phyloP scores from a whole-genome alignment of 192 early-diverging fungal species.

The Phlyctochytrium arcticum region DNA sequence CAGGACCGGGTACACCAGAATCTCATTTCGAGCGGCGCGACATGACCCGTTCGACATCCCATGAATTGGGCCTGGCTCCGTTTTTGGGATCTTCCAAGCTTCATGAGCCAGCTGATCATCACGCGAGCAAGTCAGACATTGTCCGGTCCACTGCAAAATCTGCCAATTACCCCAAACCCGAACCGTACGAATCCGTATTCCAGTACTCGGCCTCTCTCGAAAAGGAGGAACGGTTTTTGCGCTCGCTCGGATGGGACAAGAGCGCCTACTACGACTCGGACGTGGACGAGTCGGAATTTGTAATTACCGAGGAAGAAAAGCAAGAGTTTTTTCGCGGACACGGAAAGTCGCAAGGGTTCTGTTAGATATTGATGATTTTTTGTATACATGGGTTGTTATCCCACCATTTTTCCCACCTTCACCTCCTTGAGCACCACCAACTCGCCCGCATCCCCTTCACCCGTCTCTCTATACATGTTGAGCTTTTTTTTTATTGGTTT shows the following conservation, averaged over 20 bases:
- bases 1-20: conserved; percentile 1
- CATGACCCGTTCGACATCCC: conserved; percentile 1
- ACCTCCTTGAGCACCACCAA: no score
- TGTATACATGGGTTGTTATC: no score
- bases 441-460: no score
- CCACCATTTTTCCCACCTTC: no score
- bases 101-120: no score
- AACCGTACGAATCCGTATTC: conserved; percentile 14
- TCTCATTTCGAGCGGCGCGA: background rate
- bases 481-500: no score
- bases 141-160: no score
- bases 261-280: conserved; percentile 17
- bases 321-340: conserved; percentile 27
- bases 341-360: no score
- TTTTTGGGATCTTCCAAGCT: no score
- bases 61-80: background rate
- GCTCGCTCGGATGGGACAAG: conserved; percentile 23
- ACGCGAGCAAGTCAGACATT: no score
- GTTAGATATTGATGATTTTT: no score
- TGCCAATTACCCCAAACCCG: background rate
- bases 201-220: conserved; percentile 28
- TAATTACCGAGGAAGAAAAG: conserved; percentile 27
- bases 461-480: no score
- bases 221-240: conserved; percentile 20
- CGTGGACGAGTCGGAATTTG: conserved; percentile 23